Conservation (phyloP, 2,329 filamentous ascomycete genomes). For the Penicillium sp. region DNA sequence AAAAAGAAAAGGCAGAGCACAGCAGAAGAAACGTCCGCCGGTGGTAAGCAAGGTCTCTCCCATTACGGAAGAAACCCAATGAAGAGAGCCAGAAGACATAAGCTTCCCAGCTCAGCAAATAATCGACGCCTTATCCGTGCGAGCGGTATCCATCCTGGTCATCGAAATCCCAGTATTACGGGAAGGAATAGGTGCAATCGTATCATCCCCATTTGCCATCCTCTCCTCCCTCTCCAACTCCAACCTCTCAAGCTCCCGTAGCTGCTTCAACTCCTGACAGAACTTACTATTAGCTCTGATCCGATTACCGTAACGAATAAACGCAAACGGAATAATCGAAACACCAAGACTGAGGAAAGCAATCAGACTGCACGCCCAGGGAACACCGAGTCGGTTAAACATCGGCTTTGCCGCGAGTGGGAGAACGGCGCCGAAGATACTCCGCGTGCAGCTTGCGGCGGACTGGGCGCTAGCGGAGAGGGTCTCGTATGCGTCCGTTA, state of each 20-base stretch:
- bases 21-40: not conserved
- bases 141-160: constrained; percentile 21
- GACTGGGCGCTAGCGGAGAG: constrained; percentile 58
- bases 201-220: constrained; percentile 2
- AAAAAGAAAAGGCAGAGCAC: no score
- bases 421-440: constrained; percentile 54
- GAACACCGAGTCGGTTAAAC: constrained; percentile 42
- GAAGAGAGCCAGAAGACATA: not conserved
- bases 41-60: no score
- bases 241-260: constrained; percentile 33
- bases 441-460: constrained; percentile 51
- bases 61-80: not conserved
- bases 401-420: constrained; percentile 51
- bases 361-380: constrained; percentile 44
- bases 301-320: constrained; percentile 41
- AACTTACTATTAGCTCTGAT: constrained; percentile 44
- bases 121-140: constrained; percentile 22
- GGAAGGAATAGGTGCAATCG: constrained; percentile 13
- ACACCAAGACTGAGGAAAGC: constrained; percentile 41
- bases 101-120: constrained; percentile 13
- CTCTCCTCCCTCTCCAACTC: constrained; percentile 22
- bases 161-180: constrained; percentile 13
- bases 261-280: constrained; percentile 39
- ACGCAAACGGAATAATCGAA: constrained; percentile 42
- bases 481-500: constrained; percentile 65